phyloP scores from a whole-genome alignment of 2,329 filamentous ascomycete genomes.

The Beauveria bassiana region DNA sequence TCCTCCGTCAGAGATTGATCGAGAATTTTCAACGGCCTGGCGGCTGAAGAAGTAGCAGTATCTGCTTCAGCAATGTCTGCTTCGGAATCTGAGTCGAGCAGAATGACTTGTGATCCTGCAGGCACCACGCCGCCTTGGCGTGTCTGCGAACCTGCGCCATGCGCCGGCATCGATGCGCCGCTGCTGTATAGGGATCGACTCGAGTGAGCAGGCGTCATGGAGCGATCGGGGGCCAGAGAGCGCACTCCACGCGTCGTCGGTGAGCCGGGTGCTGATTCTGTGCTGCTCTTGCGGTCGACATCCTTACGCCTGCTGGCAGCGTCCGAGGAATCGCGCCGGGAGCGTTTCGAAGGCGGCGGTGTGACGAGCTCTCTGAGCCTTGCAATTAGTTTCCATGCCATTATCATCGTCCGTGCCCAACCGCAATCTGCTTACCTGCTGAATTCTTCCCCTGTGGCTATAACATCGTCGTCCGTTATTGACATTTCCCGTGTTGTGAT shows the following conservation, averaged over 20 bases:
- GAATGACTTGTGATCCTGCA: constrained; percentile 18
- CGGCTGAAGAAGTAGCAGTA: constrained; percentile 12
- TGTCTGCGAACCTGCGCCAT: not conserved
- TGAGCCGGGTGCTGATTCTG: not conserved
- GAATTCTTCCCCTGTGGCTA: not conserved
- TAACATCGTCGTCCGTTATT: not conserved
- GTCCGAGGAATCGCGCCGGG: constrained; percentile 15
- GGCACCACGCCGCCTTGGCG: not conserved
- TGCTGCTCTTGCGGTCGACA: constrained; percentile 11
- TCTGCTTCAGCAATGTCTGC: not conserved
- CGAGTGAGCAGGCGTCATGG: not conserved
- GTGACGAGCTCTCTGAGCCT: constrained; percentile 25
- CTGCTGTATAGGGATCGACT: not conserved
- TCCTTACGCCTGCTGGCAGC: constrained; percentile 15
- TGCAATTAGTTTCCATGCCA: not conserved
- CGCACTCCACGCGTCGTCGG: not conserved
- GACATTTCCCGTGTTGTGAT: not conserved
- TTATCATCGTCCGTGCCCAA: not conserved
- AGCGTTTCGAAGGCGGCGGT: constrained; percentile 32
- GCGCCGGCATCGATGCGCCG: not conserved
- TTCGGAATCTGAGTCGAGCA: constrained; percentile 27
- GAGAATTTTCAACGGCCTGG: constrained; percentile 13
- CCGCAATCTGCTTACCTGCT: not conserved
- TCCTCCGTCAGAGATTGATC: constrained; percentile 1
- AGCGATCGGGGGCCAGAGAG: constrained; percentile 4